phyloP scores from a whole-genome alignment of 2,329 filamentous ascomycete species.

The Venturia pyrina region DNA sequence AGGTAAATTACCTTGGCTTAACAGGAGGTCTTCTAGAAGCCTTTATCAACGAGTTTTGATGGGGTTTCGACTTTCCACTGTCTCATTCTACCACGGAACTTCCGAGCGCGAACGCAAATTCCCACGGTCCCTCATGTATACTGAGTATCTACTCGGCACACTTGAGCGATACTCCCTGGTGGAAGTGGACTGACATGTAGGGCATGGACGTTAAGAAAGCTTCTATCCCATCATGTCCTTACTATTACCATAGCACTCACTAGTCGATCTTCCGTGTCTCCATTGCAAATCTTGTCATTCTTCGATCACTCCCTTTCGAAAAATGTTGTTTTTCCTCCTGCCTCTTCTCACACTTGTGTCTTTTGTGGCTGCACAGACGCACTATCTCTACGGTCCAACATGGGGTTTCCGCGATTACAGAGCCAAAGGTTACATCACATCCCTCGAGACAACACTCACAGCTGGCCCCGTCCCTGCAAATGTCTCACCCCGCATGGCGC shows the following conservation, averaged over 20 bases:
- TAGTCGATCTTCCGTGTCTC: not conserved
- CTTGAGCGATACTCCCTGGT: not conserved
- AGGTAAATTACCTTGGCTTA: too few relatives aligned
- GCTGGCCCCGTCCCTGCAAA: not conserved
- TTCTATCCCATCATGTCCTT: not conserved
- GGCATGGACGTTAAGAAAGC: not conserved
- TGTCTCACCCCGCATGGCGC: slow-evolving; percentile 3
- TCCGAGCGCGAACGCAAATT: not conserved
- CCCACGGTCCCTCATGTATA: not conserved
- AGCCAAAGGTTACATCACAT: not conserved
- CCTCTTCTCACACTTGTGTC: not conserved
- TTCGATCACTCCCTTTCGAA: slow-evolving; percentile 5
- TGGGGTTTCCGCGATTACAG: not conserved
- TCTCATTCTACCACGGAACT: not conserved
- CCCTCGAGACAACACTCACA: slow-evolving; percentile 7
- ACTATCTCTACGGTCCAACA: slow-evolving; percentile 8
- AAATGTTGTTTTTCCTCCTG: not conserved
- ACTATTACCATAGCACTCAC: too few relatives aligned
- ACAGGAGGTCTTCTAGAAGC: too few relatives aligned
- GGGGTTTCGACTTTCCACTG: too few relatives aligned
- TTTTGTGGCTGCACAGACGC: not conserved
- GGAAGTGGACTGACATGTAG: not conserved
- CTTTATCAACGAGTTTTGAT: too few relatives aligned
- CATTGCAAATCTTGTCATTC: not conserved
- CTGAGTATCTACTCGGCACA: not conserved